Percentiles rank a stretch among this genome's conserved stretches.
Evolutionary conservation across 2,329 filamentous ascomycete genomes (phyloP).

Genomic region (Juglanconis sp.): DNA sequence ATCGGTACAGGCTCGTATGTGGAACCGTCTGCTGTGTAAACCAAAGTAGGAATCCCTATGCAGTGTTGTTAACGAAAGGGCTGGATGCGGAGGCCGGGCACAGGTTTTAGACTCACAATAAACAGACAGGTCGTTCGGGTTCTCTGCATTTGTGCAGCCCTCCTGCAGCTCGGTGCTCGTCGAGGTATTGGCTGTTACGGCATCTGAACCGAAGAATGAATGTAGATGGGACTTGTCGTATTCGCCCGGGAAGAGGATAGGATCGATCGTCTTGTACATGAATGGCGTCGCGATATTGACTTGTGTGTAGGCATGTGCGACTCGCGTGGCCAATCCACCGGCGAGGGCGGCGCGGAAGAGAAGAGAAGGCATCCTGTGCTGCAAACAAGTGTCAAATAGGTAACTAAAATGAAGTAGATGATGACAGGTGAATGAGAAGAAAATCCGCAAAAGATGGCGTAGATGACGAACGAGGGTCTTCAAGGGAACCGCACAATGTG

Average conservation of each 20-base stretch:
- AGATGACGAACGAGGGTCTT: no score
- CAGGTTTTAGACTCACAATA: constrained; percentile 19
- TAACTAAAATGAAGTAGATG: neutral
- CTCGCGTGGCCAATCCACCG: neutral
- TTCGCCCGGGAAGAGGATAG: constrained; percentile 30
- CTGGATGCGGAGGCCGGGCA: neutral
- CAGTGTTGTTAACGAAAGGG: neutral
- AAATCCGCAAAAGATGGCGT: no score
- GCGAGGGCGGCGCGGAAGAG: neutral
- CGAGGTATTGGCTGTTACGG: constrained; percentile 28
- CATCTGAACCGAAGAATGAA: constrained; percentile 35
- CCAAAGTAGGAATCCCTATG: constrained; percentile 17
- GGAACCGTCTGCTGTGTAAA: constrained; percentile 19
- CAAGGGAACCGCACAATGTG: no score
- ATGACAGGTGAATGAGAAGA: neutral
- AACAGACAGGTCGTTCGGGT: constrained; percentile 28
- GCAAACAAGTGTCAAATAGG: neutral
- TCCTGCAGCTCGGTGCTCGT: constrained; percentile 29
- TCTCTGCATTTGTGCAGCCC: constrained; percentile 26
- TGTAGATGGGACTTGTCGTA: constrained; percentile 32
- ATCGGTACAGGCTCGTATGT: constrained; percentile 20
- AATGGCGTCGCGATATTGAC: constrained; percentile 24
- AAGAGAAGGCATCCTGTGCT: neutral
- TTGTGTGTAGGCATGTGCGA: constrained; percentile 23
- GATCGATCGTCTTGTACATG: constrained; percentile 33